Percentiles rank a stretch among this genome's conserved stretches.
phyloP scores from a whole-genome alignment of 1,139 yeast genomes.

The Yamadazyma taylorii region DNA sequence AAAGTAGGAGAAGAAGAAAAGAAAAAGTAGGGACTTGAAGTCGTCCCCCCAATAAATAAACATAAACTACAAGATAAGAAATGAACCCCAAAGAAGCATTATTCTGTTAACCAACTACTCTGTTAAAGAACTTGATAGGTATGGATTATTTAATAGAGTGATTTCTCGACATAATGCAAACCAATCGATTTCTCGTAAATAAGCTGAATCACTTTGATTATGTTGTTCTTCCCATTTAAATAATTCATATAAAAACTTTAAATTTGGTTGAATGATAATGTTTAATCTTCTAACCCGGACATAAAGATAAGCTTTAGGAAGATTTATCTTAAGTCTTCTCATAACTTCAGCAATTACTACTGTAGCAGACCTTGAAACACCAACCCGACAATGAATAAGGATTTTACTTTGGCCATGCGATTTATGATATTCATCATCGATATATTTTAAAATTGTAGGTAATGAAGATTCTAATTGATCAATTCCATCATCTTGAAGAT shows the following conservation, averaged over 20 bases:
- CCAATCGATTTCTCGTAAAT: slow-evolving; percentile 81
- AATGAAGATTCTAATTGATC: slow-evolving; percentile 39
- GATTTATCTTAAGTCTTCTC: slow-evolving; percentile 35
- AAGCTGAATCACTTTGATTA: slow-evolving; percentile 18
- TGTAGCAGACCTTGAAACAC: slow-evolving; percentile 50
- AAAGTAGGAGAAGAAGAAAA: no score
- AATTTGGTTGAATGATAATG: slow-evolving; percentile 50
- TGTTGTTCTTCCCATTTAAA: slow-evolving; percentile 49
- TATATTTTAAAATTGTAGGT: slow-evolving; percentile 36
- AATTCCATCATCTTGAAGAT: slow-evolving; percentile 50
- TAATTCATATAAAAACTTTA: slow-evolving; percentile 49
- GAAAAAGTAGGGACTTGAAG: no score
- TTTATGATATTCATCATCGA: slow-evolving; percentile 30
- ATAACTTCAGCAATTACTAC: slow-evolving; percentile 51
- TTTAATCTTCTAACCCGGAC: slow-evolving; percentile 48
- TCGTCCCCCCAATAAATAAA: no score
- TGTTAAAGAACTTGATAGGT: slow-evolving; percentile 21
- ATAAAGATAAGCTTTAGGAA: slow-evolving; percentile 46
- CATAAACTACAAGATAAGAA: no score
- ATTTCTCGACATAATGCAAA: slow-evolving; percentile 85
- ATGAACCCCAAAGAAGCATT: no score
- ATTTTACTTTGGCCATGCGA: slow-evolving; percentile 35
- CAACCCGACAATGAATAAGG: slow-evolving; percentile 51
- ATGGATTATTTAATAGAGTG: slow-evolving; percentile 68
- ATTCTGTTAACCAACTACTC: no score